Evolutionary conservation across 108 stramenopile species (phyloP), one percentile per base, ranked within the genome.

Genomic region (Cyclotella sp.): DNA sequence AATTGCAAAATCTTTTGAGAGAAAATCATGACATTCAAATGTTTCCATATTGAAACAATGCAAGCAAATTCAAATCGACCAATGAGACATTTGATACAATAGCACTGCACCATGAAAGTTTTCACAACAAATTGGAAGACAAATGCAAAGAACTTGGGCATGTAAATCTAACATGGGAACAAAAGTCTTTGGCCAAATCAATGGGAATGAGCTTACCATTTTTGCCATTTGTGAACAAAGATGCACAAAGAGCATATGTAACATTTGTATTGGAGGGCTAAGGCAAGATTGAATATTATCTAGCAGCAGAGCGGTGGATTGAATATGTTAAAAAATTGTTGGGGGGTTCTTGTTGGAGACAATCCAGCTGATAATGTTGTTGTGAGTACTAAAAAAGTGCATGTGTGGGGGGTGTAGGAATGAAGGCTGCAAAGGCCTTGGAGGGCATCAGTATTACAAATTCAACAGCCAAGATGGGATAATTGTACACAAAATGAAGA

Each of bases 1-100:
- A 52, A 46, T 53, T 77, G 46, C 81, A 82, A 66, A 77, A 51
- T 12, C 42, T 82, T 14, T 70, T 73, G 9, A 18, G 44, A 34
- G 8, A 73, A 0, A 77, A 77, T 49, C 70, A 66, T 43, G 65
- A 58, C 14, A 39, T 12, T 22, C 16, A 43, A 27, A 18, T 82
- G 24, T 82, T 77, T 61, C 76, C 76, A 24, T 40, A 65, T 15
- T 77, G 76, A 76, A 53, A n/a, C 21, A 82, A 77, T 72, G 70
- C 81, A 4, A 82, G 81, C 43, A 71, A 77, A 16, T 82, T 63
- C 41, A 68, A 52, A 43, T 22, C 21, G 22, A 77, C 81, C 3
- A 27, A 58, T 29, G 81, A 82, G 34, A 66, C 63, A 46, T 76
- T 76, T 51, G 75, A 68, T 34, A 76, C 75, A 16, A 34, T 60